phyloP scores from a whole-genome alignment of 371 early-diverging fungal species.

The Lichtheimia hyalospora region DNA sequence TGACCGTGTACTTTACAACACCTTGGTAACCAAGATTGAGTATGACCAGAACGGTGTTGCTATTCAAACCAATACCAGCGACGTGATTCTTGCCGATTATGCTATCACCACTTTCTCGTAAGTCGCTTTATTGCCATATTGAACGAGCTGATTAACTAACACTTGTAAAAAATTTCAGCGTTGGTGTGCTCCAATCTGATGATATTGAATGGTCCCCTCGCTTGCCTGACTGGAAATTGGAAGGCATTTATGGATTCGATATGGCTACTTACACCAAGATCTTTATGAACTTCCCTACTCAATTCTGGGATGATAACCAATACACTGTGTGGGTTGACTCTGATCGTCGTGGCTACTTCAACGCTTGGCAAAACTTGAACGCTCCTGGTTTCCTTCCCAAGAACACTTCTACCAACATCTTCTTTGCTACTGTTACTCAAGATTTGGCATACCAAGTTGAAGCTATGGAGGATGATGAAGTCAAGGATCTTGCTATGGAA shows the following conservation, averaged over 20 bases:
- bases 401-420: constrained; percentile 23
- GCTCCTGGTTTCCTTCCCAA: constrained; percentile 36
- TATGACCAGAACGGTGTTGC: constrained; percentile 33
- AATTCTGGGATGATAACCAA: constrained; percentile 51
- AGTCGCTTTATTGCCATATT: not conserved
- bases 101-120: constrained; percentile 51
- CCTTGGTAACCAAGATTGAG: constrained; percentile 31
- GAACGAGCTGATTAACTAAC: too few relatives aligned
- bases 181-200: constrained; percentile 43
- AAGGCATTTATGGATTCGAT: constrained; percentile 45
- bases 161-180: constrained; percentile 5
- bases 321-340: constrained; percentile 44
- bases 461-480: constrained; percentile 27
- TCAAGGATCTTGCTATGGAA: constrained; percentile 26
- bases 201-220: constrained; percentile 42
- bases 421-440: constrained; percentile 44
- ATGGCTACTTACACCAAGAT: constrained; percentile 56
- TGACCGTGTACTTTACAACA: constrained; percentile 30
- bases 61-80: constrained; percentile 27
- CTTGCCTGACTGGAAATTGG: constrained; percentile 45
- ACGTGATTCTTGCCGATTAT: constrained; percentile 43
- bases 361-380: constrained; percentile 47
- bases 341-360: constrained; percentile 36
- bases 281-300: constrained; percentile 41
- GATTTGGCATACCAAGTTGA: constrained; percentile 34